Percentiles rank a stretch among this genome's conserved stretches.
phyloP scores from a whole-genome alignment of 2,329 filamentous ascomycete genomes.

The Ophiosphaerella korrae region DNA sequence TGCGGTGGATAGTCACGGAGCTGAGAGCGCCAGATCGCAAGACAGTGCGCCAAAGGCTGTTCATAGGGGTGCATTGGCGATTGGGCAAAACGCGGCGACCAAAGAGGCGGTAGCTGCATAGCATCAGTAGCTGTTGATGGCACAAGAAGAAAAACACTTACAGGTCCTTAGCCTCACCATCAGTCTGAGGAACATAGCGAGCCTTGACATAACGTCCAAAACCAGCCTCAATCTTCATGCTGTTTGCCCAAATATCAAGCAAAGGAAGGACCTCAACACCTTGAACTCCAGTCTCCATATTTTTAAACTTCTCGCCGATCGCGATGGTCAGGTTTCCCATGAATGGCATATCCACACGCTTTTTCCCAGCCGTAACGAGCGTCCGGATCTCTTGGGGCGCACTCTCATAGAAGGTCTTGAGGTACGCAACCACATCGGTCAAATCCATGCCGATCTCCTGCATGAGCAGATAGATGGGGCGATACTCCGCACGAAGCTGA shows the following conservation, averaged over 20 bases:
- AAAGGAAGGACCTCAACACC: conserved; percentile 31
- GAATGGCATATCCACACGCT: conserved; percentile 22
- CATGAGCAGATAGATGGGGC: conserved; percentile 23
- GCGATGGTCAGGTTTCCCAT: conserved; percentile 37
- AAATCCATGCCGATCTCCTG: conserved; percentile 39
- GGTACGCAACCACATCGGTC: conserved; percentile 21
- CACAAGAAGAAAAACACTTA: conserved; percentile 10
- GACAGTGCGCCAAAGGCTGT: conserved; percentile 27
- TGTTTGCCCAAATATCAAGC: conserved; percentile 38
- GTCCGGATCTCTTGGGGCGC: conserved; percentile 2
- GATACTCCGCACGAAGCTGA: conserved; percentile 33
- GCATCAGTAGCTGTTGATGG: neutral
- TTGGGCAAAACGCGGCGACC: conserved; percentile 28
- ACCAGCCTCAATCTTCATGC: conserved; percentile 31
- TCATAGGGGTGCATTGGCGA: conserved; percentile 28
- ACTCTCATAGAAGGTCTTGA: conserved; percentile 26
- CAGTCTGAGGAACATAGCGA: conserved; percentile 18
- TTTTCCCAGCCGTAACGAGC: conserved; percentile 3
- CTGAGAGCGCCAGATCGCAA: conserved; percentile 27
- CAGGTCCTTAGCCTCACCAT: conserved; percentile 41
- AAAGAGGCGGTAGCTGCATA: conserved; percentile 37
- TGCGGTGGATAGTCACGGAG: conserved; percentile 26
- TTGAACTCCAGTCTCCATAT: conserved; percentile 8
- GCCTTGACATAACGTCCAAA: conserved; percentile 34
- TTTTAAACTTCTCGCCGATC: conserved; percentile 17